These are phyloP conservation scores for Xylariales sp. DNA, from an alignment of 2,329 filamentous ascomycete genomes.

Conservation along the genomic window DNA sequence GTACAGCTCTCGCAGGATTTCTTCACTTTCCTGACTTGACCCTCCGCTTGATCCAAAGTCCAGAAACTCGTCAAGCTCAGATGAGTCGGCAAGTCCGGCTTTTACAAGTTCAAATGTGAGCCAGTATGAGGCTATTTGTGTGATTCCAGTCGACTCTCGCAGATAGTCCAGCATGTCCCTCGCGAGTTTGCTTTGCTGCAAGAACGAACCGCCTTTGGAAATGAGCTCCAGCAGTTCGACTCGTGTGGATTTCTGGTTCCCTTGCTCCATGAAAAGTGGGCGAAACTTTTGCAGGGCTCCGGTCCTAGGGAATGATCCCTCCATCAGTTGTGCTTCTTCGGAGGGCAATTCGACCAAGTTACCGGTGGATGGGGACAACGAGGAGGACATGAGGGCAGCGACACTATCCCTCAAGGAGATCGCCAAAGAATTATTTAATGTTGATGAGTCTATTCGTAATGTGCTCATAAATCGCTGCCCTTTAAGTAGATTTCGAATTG, in stretches of 20 bases:
- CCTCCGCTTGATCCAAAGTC: constrained; percentile 42
- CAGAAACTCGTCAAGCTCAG: constrained; percentile 63
- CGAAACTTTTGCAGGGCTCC: constrained; percentile 39
- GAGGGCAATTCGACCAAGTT: constrained; percentile 27
- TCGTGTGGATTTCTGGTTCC: constrained; percentile 62
- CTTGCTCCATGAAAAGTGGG: constrained; percentile 57
- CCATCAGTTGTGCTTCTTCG: constrained; percentile 22
- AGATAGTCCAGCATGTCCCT: constrained; percentile 61
- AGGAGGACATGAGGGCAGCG: constrained; percentile 33
- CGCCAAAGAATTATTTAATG: constrained; percentile 63
- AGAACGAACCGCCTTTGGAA: constrained; percentile 47
- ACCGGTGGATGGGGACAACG: constrained; percentile 24
- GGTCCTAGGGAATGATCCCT: constrained; percentile 19
- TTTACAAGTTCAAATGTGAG: constrained; percentile 69
- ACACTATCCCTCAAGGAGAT: constrained; percentile 73
- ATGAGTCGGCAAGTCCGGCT: constrained; percentile 43
- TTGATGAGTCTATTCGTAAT: constrained; percentile 59
- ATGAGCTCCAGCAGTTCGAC: constrained; percentile 55
- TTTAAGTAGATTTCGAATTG: constrained; percentile 72
- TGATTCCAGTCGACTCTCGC: constrained; percentile 51
- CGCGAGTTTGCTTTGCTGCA: constrained; percentile 57
- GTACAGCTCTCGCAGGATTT: constrained; percentile 61
- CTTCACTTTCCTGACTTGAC: constrained; percentile 36
- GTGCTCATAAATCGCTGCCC: constrained; percentile 63
- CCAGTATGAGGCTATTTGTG: constrained; percentile 73